Evolutionary conservation across 1,284 basidiomycete genomes (phyloP).

Genomic region (Fomitopsis pinicola): DNA sequence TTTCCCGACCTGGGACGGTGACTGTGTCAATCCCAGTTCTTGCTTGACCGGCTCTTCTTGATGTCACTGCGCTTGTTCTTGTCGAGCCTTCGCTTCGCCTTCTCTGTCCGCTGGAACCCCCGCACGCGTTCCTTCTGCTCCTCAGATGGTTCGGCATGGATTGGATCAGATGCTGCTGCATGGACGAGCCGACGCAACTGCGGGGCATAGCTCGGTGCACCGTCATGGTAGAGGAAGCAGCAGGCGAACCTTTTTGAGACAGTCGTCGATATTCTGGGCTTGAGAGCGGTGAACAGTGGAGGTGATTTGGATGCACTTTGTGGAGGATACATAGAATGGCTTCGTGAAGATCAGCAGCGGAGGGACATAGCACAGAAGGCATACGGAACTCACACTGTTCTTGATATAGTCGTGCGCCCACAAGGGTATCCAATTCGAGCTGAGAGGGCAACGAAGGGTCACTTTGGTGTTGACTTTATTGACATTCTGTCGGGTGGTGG

Average conservation of each 20-base stretch:
- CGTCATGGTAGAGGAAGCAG: background rate
- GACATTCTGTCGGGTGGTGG: slow-evolving; percentile 51
- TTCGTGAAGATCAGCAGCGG: slow-evolving; percentile 21
- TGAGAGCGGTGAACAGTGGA: slow-evolving; percentile 71
- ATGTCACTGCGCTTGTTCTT: slow-evolving; percentile 48
- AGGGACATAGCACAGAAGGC: background rate
- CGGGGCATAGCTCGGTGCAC: background rate
- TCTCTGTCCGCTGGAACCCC: slow-evolving; percentile 39
- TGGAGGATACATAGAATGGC: slow-evolving; percentile 64
- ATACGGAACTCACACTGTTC: slow-evolving; percentile 38
- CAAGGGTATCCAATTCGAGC: slow-evolving; percentile 60
- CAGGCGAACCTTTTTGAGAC: slow-evolving; percentile 54
- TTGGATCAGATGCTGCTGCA: slow-evolving; percentile 38
- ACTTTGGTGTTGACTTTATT: slow-evolving; percentile 82
- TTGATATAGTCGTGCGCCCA: slow-evolving; percentile 56
- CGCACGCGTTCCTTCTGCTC: slow-evolving; percentile 53
- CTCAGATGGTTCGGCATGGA: slow-evolving; percentile 52
- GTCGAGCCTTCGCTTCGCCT: slow-evolving; percentile 40
- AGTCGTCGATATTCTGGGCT: slow-evolving; percentile 67
- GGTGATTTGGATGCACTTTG: slow-evolving; percentile 60
- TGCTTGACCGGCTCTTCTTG: slow-evolving; percentile 32
- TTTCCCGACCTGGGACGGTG: background rate
- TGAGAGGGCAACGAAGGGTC: slow-evolving; percentile 51
- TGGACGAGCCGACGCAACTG: slow-evolving; percentile 56
- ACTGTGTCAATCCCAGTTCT: slow-evolving; percentile 17